These are phyloP conservation scores for Pythium sp. DNA, from an alignment of 352 stramenopile species.

Conservation along the genomic window DNA sequence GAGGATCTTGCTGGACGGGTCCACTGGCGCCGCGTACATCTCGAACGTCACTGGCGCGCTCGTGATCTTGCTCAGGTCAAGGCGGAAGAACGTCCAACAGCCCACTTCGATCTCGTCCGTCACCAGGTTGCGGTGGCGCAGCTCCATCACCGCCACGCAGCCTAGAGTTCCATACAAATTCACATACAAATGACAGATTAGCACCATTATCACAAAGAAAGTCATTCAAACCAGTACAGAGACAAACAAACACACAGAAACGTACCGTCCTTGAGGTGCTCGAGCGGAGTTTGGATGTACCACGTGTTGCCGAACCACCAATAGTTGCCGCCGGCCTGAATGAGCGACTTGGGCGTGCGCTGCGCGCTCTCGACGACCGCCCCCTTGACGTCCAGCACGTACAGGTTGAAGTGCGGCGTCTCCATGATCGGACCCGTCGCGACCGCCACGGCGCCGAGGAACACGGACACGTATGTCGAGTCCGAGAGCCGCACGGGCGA, in stretches of 20 bases:
- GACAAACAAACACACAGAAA: background rate
- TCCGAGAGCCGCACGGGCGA: slow-evolving; percentile 54
- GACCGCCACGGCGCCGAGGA: slow-evolving; percentile 76
- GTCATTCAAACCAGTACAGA: background rate
- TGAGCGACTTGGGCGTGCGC: slow-evolving; percentile 81
- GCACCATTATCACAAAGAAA: slow-evolving; percentile 5
- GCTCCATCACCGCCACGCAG: slow-evolving; percentile 85
- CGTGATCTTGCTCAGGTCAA: slow-evolving; percentile 88
- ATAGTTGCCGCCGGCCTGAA: slow-evolving; percentile 83
- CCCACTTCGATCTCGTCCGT: slow-evolving; percentile 85
- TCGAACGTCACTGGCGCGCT: slow-evolving; percentile 83
- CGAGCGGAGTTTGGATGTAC: slow-evolving; percentile 81
- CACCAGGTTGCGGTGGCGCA: slow-evolving; percentile 78
- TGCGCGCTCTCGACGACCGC: slow-evolving; percentile 69
- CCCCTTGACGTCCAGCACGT: slow-evolving; percentile 77
- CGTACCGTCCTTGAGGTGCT: slow-evolving; percentile 85
- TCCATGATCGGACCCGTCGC: slow-evolving; percentile 84
- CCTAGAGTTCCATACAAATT: slow-evolving; percentile 33
- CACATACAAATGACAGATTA: slow-evolving; percentile 1
- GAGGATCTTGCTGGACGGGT: slow-evolving; percentile 85
- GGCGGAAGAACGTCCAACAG: slow-evolving; percentile 88
- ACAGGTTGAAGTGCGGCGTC: slow-evolving; percentile 86
- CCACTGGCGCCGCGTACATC: slow-evolving; percentile 85
- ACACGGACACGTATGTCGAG: slow-evolving; percentile 87
- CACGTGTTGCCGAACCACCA: slow-evolving; percentile 90